Conservation (phyloP, 2,329 filamentous ascomycete genomes). For the Monilinia fructicola region DNA sequence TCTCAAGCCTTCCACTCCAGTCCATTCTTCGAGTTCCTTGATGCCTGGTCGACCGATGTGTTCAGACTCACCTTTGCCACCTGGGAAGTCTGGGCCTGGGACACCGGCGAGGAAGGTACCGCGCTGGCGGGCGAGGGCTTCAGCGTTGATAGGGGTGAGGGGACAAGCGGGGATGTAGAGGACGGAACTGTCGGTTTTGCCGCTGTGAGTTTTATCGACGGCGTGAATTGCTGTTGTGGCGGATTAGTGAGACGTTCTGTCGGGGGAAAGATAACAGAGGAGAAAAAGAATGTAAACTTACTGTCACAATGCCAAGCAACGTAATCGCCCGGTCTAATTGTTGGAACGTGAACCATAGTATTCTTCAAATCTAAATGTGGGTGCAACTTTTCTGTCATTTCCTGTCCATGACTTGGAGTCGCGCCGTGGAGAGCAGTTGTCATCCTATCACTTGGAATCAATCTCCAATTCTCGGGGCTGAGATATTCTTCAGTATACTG, state of each 20-base stretch:
- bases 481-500: conserved; percentile 31
- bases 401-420: conserved; percentile 60
- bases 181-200: conserved; percentile 73
- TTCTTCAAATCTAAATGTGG: conserved; percentile 61
- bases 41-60: conserved; percentile 49
- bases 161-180: conserved; percentile 88
- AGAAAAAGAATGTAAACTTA: background rate
- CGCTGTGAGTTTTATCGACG: conserved; percentile 76
- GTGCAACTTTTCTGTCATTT: conserved; percentile 59
- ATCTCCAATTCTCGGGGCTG: conserved; percentile 54
- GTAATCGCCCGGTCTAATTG: conserved; percentile 65
- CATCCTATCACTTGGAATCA: conserved; percentile 44
- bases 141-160: conserved; percentile 70
- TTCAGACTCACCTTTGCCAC: conserved; percentile 64
- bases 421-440: conserved; percentile 66
- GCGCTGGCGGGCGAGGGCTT: conserved; percentile 70
- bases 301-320: conserved; percentile 59
- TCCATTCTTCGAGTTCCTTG: conserved; percentile 40
- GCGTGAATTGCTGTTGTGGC: conserved; percentile 54
- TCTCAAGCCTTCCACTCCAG: conserved; percentile 52
- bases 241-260: background rate
- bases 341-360: conserved; percentile 65
- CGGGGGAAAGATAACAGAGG: background rate
- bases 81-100: conserved; percentile 69
- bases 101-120: conserved; percentile 67